Conservation (phyloP, 257 asterid genomes). For the Fraxinus anomala region DNA sequence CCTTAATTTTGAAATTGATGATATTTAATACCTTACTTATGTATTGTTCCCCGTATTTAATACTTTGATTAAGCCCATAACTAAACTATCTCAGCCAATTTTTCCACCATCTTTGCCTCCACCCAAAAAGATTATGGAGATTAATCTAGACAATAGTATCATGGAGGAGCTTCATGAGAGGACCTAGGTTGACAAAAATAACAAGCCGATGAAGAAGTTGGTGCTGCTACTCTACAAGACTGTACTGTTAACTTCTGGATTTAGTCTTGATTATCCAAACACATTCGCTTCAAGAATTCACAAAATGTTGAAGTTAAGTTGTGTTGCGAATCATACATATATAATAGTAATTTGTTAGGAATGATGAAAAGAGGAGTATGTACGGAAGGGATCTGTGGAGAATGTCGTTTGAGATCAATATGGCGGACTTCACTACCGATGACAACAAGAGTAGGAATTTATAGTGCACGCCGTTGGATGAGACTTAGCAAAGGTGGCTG, state of each 20-base stretch:
- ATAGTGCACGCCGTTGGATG: slow-evolving; percentile 73
- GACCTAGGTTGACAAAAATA: slow-evolving; percentile 22
- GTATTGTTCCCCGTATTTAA: too few species aligned
- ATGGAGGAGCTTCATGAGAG: slow-evolving; percentile 30
- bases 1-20: too few species aligned
- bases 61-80: too few species aligned
- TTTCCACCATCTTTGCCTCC: too few species aligned
- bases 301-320: too few species aligned
- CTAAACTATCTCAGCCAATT: too few species aligned
- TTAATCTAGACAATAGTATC: slow-evolving; percentile 26
- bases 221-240: slow-evolving; percentile 23
- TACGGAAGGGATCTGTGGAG: slow-evolving; percentile 98
- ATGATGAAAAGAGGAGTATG: slow-evolving; percentile 41
- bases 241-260: slow-evolving; percentile 28
- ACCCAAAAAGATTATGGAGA: slow-evolving; percentile 4
- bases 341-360: not conserved
- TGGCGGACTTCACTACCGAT: slow-evolving; percentile 87
- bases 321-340: not conserved
- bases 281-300: not conserved
- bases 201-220: slow-evolving; percentile 22
- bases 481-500: slow-evolving; percentile 96
- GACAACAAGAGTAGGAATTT: slow-evolving; percentile 89
- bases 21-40: too few species aligned
- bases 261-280: slow-evolving; percentile 33
- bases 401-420: slow-evolving; percentile 84